A percentile compares a stretch with the other conserved stretches of the same genome.
phyloP scores from a whole-genome alignment of 2,329 filamentous ascomycete species.

The Myriosclerotinia curreyana region DNA sequence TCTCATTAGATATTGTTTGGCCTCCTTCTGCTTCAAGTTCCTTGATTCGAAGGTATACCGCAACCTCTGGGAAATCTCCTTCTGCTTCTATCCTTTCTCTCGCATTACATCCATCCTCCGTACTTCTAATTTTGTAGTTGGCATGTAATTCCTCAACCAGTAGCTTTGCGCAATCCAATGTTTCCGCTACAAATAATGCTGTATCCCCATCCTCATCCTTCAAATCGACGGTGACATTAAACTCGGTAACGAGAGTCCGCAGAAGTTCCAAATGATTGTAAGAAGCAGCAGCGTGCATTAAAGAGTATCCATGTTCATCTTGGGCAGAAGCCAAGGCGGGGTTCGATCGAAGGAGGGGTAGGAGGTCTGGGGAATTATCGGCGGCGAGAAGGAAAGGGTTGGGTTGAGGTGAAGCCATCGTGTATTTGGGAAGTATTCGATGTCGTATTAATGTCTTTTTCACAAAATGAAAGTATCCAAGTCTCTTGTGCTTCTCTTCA shows the following conservation, averaged over 20 bases:
- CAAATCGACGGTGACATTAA: constrained; percentile 75
- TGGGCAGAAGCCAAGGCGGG: constrained; percentile 75
- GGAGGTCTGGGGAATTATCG: constrained; percentile 71
- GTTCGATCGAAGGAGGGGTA: constrained; percentile 70
- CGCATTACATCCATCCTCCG: constrained; percentile 70
- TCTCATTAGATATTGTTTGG: not conserved
- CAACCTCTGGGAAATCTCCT: constrained; percentile 72
- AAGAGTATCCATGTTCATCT: constrained; percentile 90
- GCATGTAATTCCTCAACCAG: constrained; percentile 80
- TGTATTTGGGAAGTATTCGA: not conserved
- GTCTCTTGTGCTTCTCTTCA: not conserved
- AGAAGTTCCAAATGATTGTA: constrained; percentile 85
- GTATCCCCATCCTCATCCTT: constrained; percentile 91
- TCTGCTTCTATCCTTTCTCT: constrained; percentile 76
- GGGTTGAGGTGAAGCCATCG: constrained; percentile 27
- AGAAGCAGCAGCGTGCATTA: constrained; percentile 88
- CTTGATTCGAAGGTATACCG: constrained; percentile 60
- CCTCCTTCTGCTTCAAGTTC: constrained; percentile 31
- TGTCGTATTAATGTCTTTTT: not conserved
- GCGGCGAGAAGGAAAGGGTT: constrained; percentile 77
- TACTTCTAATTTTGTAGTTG: constrained; percentile 62
- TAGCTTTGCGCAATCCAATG: constrained; percentile 69
- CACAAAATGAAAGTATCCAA: not conserved
- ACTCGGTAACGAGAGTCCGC: constrained; percentile 69
- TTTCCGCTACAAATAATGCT: constrained; percentile 90